phyloP scores from a whole-genome alignment of 2,329 filamentous ascomycete genomes.

The Xylaria digitata region DNA sequence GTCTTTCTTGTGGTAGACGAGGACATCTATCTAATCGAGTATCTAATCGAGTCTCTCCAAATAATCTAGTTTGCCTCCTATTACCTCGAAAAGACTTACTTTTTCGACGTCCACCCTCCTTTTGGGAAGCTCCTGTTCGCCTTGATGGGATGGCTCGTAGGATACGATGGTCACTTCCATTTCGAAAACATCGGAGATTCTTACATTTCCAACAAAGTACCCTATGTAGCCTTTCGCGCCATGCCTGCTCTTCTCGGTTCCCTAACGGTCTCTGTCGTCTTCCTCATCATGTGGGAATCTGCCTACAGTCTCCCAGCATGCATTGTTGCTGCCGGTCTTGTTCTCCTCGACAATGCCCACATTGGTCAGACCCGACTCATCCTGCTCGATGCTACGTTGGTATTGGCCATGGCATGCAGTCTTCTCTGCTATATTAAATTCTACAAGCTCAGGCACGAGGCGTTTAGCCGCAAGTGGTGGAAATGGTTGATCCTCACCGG shows the following conservation, averaged over 20 bases:
- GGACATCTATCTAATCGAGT: slow-evolving; percentile 17
- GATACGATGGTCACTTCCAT: slow-evolving; percentile 95
- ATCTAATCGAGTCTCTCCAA: slow-evolving; percentile 33
- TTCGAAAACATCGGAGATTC: slow-evolving; percentile 99
- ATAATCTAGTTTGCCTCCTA: slow-evolving; percentile 72
- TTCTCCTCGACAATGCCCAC: slow-evolving; percentile 97
- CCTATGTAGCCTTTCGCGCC: slow-evolving; percentile 94
- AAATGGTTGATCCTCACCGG: slow-evolving; percentile 98
- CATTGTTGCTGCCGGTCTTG: slow-evolving; percentile 82
- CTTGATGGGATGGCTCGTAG: slow-evolving; percentile 95
- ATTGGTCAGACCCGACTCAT: slow-evolving; percentile 97
- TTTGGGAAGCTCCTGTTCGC: slow-evolving; percentile 98
- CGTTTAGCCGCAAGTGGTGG: slow-evolving; percentile 98
- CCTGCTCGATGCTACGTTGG: slow-evolving; percentile 90
- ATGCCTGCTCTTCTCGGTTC: slow-evolving; percentile 92
- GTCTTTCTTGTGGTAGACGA: not conserved
- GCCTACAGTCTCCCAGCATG: slow-evolving; percentile 96
- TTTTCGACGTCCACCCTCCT: slow-evolving; percentile 99
- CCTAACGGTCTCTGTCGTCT: slow-evolving; percentile 91
- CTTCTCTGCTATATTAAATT: slow-evolving; percentile 95
- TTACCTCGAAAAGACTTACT: slow-evolving; percentile 97
- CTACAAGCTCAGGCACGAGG: slow-evolving; percentile 90
- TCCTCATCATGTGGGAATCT: slow-evolving; percentile 99
- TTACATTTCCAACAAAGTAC: slow-evolving; percentile 96
- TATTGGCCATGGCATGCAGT: slow-evolving; percentile 96